These are phyloP conservation scores for Amaranthus tricolor DNA, from an alignment of 179 eudicot genomes.

Conservation along the genomic window DNA sequence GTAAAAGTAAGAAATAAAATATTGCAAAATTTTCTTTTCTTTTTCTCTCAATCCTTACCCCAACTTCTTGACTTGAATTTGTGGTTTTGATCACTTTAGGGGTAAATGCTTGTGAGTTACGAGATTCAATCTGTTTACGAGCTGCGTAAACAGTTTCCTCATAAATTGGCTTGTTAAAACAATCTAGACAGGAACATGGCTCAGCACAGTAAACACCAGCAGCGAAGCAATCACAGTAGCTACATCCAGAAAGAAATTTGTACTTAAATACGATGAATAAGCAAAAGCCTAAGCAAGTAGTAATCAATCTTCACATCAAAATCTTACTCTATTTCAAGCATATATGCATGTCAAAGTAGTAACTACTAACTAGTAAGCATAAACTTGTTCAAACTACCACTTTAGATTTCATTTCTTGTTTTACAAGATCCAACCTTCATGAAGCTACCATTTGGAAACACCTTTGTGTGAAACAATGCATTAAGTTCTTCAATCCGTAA, in stretches of 20 bases:
- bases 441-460: background rate
- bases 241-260: conserved; percentile 34
- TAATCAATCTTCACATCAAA: background rate
- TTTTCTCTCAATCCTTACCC: conserved; percentile 36
- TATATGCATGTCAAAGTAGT: too few relatives aligned
- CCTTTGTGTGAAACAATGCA: background rate
- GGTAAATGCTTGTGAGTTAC: conserved; percentile 99
- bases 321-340: background rate
- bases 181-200: conserved; percentile 93
- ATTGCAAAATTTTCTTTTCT: background rate
- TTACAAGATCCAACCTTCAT: background rate
- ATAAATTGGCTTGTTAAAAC: conserved; percentile 93
- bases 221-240: conserved; percentile 98
- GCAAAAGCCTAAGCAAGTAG: background rate
- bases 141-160: conserved; percentile 86
- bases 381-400: background rate
- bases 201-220: conserved; percentile 98
- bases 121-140: conserved; percentile 94
- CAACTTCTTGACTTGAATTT: conserved; percentile 48
- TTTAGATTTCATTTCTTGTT: background rate
- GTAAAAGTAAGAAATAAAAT: background rate
- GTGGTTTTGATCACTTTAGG: conserved; percentile 81
- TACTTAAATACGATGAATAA: conserved; percentile 1
- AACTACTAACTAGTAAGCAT: background rate
- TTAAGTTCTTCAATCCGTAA: background rate